Evolutionary conservation across 371 early-diverging fungal genomes (phyloP).

Genomic region (Apophysomyces sp.): DNA sequence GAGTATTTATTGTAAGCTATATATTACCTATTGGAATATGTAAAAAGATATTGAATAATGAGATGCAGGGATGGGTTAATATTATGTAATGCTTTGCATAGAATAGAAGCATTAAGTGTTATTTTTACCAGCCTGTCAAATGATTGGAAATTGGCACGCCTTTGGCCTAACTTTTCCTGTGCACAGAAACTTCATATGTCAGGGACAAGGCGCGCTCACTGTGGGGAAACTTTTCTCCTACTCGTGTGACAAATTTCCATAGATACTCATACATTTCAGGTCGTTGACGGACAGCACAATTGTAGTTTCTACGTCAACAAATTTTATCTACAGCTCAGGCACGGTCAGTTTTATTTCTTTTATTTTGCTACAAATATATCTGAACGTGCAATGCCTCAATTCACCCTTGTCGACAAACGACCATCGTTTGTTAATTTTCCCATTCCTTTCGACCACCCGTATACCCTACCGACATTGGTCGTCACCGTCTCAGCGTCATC

Average conservation of each 20-base stretch:
- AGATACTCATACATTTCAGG: background rate
- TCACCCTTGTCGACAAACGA: conserved; percentile 29
- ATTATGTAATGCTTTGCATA: too few relatives aligned
- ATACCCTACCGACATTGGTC: conserved; percentile 39
- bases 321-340: too few relatives aligned
- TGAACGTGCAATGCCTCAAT: conserved; percentile 11
- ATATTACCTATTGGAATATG: too few relatives aligned
- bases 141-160: background rate
- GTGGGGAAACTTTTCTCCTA: background rate
- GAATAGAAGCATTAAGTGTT: background rate
- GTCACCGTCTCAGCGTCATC: conserved; percentile 42
- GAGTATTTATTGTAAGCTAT: too few relatives aligned
- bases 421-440: conserved; percentile 48
- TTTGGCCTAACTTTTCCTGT: background rate
- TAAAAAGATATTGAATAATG: too few relatives aligned
- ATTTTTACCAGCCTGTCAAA: background rate
- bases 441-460: conserved; percentile 55
- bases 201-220: too few relatives aligned
- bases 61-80: too few relatives aligned
- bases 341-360: background rate
- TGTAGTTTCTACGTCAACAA: conserved; percentile 5
- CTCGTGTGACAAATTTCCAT: background rate
- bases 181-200: too few relatives aligned
- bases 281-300: conserved; percentile 2
- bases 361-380: background rate